Conservation (phyloP, 345 rosid species). For the Luvunga scandens region DNA sequence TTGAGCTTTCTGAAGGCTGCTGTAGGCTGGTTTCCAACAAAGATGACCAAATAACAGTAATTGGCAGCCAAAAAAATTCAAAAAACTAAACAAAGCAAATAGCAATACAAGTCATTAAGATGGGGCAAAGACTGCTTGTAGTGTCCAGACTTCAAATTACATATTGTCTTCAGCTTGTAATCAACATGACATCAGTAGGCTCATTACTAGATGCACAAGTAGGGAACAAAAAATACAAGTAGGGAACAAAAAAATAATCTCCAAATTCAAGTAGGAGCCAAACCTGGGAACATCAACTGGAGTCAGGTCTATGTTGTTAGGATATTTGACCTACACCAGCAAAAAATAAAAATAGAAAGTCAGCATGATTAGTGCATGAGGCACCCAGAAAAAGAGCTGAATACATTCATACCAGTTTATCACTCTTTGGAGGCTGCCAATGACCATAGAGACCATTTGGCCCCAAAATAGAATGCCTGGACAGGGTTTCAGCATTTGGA, state of each 20-base stretch:
- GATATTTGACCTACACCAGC: conserved; percentile 66
- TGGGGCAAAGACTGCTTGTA: neutral
- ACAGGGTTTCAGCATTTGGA: conserved; percentile 83
- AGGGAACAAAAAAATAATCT: conserved; percentile 3
- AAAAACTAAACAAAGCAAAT: neutral
- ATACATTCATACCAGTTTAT: conserved; percentile 48
- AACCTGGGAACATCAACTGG: conserved; percentile 86
- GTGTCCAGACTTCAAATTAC: neutral
- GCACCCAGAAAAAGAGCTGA: conserved; percentile 6
- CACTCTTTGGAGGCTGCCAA: conserved; percentile 75
- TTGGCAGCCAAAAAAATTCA: conserved; percentile 3
- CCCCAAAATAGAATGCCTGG: conserved; percentile 89
- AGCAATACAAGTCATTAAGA: neutral
- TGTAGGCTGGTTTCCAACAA: conserved; percentile 43
- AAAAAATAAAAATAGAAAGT: conserved; percentile 10
- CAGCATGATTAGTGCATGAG: conserved; percentile 18
- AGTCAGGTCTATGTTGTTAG: conserved; percentile 70
- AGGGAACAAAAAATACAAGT: neutral
- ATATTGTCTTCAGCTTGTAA: conserved; percentile 10
- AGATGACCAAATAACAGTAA: conserved; percentile 23
- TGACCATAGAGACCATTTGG: conserved; percentile 76
- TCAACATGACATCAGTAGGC: neutral
- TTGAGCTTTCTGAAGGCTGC: conserved; percentile 38
- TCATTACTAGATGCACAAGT: neutral
- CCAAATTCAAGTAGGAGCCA: conserved; percentile 19